Percentiles rank a stretch among this genome's conserved stretches.
phyloP scores from a whole-genome alignment of 495 filamentous ascomycete species.

The Amniculicola lignicola region DNA sequence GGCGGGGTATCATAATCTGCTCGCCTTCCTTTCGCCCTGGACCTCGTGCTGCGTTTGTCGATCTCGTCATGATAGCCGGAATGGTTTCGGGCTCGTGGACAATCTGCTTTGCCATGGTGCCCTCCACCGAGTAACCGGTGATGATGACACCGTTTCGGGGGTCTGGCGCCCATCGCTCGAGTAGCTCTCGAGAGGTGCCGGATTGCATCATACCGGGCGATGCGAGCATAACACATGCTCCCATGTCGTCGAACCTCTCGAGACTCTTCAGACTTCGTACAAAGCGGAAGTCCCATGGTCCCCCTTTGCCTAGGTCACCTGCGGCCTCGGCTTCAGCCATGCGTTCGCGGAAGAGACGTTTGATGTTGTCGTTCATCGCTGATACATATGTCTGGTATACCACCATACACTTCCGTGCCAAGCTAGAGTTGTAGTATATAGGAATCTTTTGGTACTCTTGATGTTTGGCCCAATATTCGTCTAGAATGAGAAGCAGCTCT shows the following conservation, averaged over 20 bases:
- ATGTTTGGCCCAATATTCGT: conserved; percentile 93
- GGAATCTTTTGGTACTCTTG: conserved; percentile 80
- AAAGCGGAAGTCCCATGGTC: conserved; percentile 94
- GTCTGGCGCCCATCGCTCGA: conserved; percentile 94
- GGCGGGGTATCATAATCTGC: conserved; percentile 85
- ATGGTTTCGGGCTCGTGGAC: conserved; percentile 92
- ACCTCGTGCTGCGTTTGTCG: conserved; percentile 50
- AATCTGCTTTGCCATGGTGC: conserved; percentile 94
- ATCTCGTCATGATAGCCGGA: conserved; percentile 80
- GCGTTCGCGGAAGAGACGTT: conserved; percentile 77
- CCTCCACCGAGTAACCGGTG: conserved; percentile 96
- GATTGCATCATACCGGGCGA: conserved; percentile 97
- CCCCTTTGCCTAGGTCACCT: conserved; percentile 64
- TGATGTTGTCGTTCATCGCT: conserved; percentile 99
- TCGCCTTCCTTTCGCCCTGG: conserved; percentile 52
- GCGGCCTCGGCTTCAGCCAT: conserved; percentile 81
- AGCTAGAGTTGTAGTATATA: conserved; percentile 94
- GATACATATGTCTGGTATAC: conserved; percentile 97
- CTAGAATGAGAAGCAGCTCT: conserved; percentile 87
- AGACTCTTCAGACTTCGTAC: conserved; percentile 86
- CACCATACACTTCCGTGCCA: conserved; percentile 94
- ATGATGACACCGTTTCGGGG: conserved; percentile 94
- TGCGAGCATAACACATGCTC: conserved; percentile 93
- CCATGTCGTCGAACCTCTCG: conserved; percentile 93
- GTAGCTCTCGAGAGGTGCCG: conserved; percentile 83